Evolutionary conservation across 163 green algal genomes (phyloP).

Genomic region (Scenedesmus sp.): DNA sequence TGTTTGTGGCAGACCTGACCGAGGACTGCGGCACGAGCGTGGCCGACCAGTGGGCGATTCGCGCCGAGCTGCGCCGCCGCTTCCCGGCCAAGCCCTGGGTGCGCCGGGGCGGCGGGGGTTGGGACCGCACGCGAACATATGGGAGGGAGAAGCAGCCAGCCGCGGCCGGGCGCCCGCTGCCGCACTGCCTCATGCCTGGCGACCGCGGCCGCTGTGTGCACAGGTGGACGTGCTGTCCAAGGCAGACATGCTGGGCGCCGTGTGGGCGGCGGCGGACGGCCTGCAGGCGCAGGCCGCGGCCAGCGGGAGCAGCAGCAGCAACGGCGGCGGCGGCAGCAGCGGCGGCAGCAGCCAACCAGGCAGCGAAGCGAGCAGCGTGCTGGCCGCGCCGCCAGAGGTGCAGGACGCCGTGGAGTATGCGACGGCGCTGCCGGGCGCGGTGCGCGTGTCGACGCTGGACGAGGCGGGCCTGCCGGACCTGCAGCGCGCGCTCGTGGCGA

Average conservation of each 20-base stretch:
- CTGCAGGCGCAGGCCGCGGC: background rate
- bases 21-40: conserved; percentile 90
- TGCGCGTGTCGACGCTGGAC: conserved; percentile 76
- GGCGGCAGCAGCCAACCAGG: background rate
- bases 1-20: conserved; percentile 97
- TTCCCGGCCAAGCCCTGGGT: conserved; percentile 89
- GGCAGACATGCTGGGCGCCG: conserved; percentile 81
- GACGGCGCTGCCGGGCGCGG: conserved; percentile 58
- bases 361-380: background rate
- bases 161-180: too few relatives aligned
- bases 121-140: too few relatives aligned
- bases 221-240: conserved; percentile 97
- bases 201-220: too few relatives aligned
- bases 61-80: conserved; percentile 66
- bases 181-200: too few relatives aligned
- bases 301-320: conserved; percentile 9
- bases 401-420: conserved; percentile 54
- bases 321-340: background rate
- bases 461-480: conserved; percentile 73
- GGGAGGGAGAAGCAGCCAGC: too few relatives aligned
- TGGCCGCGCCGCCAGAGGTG: background rate
- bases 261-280: conserved; percentile 40
- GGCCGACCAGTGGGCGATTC: conserved; percentile 84
- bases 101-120: too few relatives aligned
- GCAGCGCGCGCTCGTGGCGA: conserved; percentile 65